phyloP scores from a whole-genome alignment of 1,284 basidiomycete species.

The Malassezia furfur region DNA sequence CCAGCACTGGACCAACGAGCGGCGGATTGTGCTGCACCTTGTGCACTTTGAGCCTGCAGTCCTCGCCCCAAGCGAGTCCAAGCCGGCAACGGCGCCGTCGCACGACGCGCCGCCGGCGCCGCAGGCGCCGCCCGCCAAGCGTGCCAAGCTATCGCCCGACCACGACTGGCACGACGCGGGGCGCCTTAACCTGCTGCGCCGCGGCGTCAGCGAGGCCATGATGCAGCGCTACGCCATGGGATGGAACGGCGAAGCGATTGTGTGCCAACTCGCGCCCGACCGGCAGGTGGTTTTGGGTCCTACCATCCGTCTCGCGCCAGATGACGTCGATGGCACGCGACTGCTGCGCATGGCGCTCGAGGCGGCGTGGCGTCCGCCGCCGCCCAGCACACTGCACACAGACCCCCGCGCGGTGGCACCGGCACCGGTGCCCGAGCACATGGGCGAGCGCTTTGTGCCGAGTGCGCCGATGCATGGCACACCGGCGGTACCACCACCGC shows the following conservation, averaged over 20 bases:
- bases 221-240: slow-evolving; percentile 38
- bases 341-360: slow-evolving; percentile 13
- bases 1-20: slow-evolving; percentile 32
- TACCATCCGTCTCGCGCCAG: slow-evolving; percentile 17
- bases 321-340: slow-evolving; percentile 34
- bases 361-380: not conserved
- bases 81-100: slow-evolving; percentile 9
- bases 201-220: slow-evolving; percentile 44
- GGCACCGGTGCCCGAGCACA: not conserved
- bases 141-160: not conserved
- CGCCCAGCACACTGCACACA: not conserved
- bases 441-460: not conserved
- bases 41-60: slow-evolving; percentile 42
- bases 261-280: slow-evolving; percentile 30
- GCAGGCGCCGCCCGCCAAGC: slow-evolving; percentile 2
- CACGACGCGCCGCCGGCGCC: slow-evolving; percentile 3
- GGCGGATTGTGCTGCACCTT: slow-evolving; percentile 39
- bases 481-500: too few species aligned
- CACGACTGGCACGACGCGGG: slow-evolving; percentile 33
- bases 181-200: slow-evolving; percentile 38
- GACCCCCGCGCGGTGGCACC: not conserved
- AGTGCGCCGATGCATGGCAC: too few species aligned
- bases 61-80: slow-evolving; percentile 20
- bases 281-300: slow-evolving; percentile 22
- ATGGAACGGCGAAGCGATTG: slow-evolving; percentile 42